Conservation (phyloP, 2,329 filamentous ascomycete genomes). For the Colletotrichum sp. region DNA sequence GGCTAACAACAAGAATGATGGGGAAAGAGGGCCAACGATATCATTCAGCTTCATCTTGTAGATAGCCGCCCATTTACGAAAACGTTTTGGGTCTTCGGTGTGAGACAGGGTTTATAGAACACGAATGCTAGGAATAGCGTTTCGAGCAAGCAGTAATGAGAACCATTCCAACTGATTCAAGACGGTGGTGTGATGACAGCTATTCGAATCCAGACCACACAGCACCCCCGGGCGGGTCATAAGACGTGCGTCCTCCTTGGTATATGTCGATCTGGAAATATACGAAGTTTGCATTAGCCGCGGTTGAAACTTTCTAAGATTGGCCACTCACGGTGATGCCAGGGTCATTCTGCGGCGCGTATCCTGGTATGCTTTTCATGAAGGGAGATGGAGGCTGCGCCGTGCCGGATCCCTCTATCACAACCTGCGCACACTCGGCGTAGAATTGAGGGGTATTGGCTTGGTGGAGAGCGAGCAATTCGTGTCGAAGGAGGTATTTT, state of each 20-base stretch:
- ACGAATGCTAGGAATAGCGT: not conserved
- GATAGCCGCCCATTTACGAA: not conserved
- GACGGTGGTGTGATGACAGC: not conserved
- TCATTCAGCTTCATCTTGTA: not conserved
- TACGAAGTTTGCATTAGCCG: not conserved
- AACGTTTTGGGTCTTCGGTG: not conserved
- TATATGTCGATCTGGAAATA: not conserved
- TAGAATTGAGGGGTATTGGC: conserved; percentile 58
- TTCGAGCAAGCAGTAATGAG: not conserved
- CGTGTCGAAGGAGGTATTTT: conserved; percentile 62
- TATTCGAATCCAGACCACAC: not conserved
- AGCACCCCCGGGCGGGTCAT: not conserved
- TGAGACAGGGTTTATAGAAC: not conserved
- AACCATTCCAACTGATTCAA: not conserved
- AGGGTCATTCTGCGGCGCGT: conserved; percentile 49
- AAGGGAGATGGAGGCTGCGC: conserved; percentile 43
- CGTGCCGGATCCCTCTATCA: conserved; percentile 52
- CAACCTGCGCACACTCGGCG: conserved; percentile 60
- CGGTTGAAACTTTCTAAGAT: not conserved
- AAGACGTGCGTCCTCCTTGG: not conserved
- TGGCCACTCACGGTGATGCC: conserved; percentile 45
- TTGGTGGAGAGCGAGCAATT: conserved; percentile 62
- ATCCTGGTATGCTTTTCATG: conserved; percentile 50
- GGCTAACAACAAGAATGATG: not conserved
- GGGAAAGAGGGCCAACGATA: not conserved